Percentiles rank a stretch among this genome's conserved stretches.
Conservation (phyloP, 139 green algal species). For the Chlamydomonas asymmetrica region DNA sequence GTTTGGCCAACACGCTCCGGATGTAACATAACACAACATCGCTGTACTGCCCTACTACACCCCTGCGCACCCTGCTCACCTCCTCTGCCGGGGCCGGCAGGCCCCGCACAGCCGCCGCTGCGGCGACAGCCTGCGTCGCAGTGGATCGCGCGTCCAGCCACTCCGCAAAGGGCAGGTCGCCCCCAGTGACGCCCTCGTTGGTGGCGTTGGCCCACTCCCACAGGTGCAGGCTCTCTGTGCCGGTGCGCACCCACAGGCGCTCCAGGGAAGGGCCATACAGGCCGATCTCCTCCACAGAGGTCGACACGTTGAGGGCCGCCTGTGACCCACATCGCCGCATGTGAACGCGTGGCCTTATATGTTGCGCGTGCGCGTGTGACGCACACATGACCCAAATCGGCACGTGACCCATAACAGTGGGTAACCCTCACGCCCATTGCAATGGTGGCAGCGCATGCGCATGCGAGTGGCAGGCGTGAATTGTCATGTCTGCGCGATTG, state of each 20-base stretch:
- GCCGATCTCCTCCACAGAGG: constrained; percentile 66
- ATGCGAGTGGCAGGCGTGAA: too few relatives aligned
- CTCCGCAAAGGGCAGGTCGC: constrained; percentile 50
- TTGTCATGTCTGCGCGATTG: too few relatives aligned
- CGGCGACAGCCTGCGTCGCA: constrained; percentile 26
- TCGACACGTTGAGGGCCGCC: constrained; percentile 75
- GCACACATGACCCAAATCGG: too few relatives aligned
- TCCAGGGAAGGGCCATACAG: constrained; percentile 57
- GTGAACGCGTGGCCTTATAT: too few relatives aligned
- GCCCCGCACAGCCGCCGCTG: neutral
- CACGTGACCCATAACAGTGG: too few relatives aligned
- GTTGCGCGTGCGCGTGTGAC: too few relatives aligned
- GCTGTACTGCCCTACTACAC: neutral
- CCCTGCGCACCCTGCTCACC: too few relatives aligned
- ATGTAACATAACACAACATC: neutral
- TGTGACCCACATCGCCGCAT: neutral
- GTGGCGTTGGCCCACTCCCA: constrained; percentile 79
- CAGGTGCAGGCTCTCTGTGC: constrained; percentile 75
- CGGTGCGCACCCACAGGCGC: constrained; percentile 65
- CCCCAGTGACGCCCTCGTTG: constrained; percentile 45
- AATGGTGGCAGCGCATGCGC: too few relatives aligned
- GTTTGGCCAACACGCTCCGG: neutral
- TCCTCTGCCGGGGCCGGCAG: constrained; percentile 2
- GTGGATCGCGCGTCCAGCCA: constrained; percentile 39
- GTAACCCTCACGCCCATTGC: too few relatives aligned